Base-by-base conservation (phyloP, 306 rosid species). In the Cicer judaicum region DNA sequence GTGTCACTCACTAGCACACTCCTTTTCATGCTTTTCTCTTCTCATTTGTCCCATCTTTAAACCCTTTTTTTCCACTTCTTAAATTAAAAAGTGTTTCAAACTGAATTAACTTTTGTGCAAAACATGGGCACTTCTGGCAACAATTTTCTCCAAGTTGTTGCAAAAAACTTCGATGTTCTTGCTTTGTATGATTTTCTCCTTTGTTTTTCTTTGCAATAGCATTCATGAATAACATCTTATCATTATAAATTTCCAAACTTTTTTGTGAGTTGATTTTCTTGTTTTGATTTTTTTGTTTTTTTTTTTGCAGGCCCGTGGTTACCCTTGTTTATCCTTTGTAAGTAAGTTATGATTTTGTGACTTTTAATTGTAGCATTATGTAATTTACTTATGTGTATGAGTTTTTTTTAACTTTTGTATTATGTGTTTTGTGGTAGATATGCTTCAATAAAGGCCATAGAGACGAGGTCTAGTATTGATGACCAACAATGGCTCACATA, bases 401-500 rank as follows among this genome's bases (percentile, higher is more conserved):
- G 56, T 7, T 39, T 75, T 70, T 70, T 24, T 5, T 41, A 29
- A 29, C 18, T 64, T 8, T 8, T n/a, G 9, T 63, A 18, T 63
- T 63, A 13, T 2, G 10, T 39, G 3, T 54, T 21, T 60, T 34
- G 64, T 69, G 68, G 13, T 29, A 94, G 96, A 64, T 81, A 92
- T 77, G 96, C 99, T 73, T 94, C 96, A 2, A 82, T 94, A 55
- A 87, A 54, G 79, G 99, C 99, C 34, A 94, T 94, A 75, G 97
- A 94, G 88, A 94, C 88, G 41, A 86, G 66, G 80, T 92, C 96
- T 48, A 85, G 64, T 8, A 69, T 77, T 10, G 96, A 94, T 77
- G 97, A 94, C 59, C 93, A 94, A 24, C 96, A 94, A 78, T 94
- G 99, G 99, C 97, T 94, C 5, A 94, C 99, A 0, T 94, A 94